A percentile compares a stretch with the other conserved stretches of the same genome.
These are phyloP conservation scores for Alternaria hordeiaustralica DNA, from an alignment of 2,329 filamentous ascomycete species.

Conservation along the genomic window DNA sequence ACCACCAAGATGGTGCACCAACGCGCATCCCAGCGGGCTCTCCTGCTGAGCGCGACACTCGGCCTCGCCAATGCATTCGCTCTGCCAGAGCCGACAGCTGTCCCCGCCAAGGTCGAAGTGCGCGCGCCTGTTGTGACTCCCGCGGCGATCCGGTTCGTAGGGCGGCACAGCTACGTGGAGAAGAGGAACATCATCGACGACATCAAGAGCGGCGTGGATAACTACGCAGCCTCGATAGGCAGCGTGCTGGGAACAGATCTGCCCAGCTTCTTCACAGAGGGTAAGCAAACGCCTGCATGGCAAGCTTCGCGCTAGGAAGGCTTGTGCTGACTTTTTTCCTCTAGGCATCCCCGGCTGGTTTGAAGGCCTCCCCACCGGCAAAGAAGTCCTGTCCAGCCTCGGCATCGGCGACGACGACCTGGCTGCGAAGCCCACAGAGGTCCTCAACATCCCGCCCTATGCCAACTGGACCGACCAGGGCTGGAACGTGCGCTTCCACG, in stretches of 20 bases:
- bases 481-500: constrained; percentile 79
- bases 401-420: constrained; percentile 66
- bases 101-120: constrained; percentile 36
- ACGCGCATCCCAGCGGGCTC: constrained; percentile 21
- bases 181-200: constrained; percentile 42
- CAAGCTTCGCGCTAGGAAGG: constrained; percentile 19
- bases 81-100: constrained; percentile 42
- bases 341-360: constrained; percentile 70
- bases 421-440: constrained; percentile 69
- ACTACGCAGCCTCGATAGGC: constrained; percentile 39
- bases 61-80: constrained; percentile 33
- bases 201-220: constrained; percentile 40
- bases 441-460: constrained; percentile 70
- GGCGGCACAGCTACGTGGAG: constrained; percentile 40
- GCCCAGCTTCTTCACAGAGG: constrained; percentile 47
- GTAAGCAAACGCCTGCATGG: constrained; percentile 22
- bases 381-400: constrained; percentile 66
- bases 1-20: constrained; percentile 21
- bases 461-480: constrained; percentile 81
- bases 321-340: constrained; percentile 23
- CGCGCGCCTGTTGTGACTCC: constrained; percentile 43
- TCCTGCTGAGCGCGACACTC: constrained; percentile 32
- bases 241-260: constrained; percentile 44
- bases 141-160: constrained; percentile 42
- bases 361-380: constrained; percentile 66